Base-by-base conservation (phyloP, 768 basidiomycete genomes). In the Tricholomella constricta region DNA sequence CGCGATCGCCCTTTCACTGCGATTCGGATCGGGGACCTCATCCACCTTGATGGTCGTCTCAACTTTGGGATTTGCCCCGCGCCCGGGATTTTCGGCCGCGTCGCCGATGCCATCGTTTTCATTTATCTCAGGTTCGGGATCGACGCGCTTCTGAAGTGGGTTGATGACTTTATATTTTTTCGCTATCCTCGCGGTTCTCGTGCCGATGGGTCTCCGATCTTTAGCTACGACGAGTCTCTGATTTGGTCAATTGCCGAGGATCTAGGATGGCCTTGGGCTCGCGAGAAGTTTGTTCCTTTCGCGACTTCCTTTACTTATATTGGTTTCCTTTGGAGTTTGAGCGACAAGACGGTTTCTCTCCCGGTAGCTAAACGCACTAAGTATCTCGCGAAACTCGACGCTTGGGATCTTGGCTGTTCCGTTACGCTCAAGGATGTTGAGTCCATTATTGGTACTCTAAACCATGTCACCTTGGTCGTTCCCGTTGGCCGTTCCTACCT, bases 391-490 rank as follows among this genome's bases (percentile, higher is more conserved):
- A 64, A 66, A 35, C 54, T 77, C 0, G 20, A 17, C 1, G 6
- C 36, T 0, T 72, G 65, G 68, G 14, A 51, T 2, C 10, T 27
- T 5, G 56, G 51, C 0, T 14, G 19, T 1, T 52, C 47, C 1
- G 57, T 65, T 17, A 42, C 58, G 1, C 44, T 32, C 26, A 56
- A 62, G 5, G 65, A 69, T 6, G 56, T 58, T 0, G 64, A 74
- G 25, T 63, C 57, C 0, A 7, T 74, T 0, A 56, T 69, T 3
- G 72, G 75, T 0, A 74, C 71, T 0, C 57, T 77, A 0, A 68
- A 72, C 14, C 75, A 77, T 49, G 67, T 69, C 25, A 61, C 66
- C 0, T 50, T 76, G 0, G 69, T 70, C 0, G 20, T 70, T 2
- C 67, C 65, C 0, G 50, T 59, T 9, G 70, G 74, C 4, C 66